Evolutionary conservation across 106 monocot genomes (phyloP).

Genomic region (Agapanthus africanus): DNA sequence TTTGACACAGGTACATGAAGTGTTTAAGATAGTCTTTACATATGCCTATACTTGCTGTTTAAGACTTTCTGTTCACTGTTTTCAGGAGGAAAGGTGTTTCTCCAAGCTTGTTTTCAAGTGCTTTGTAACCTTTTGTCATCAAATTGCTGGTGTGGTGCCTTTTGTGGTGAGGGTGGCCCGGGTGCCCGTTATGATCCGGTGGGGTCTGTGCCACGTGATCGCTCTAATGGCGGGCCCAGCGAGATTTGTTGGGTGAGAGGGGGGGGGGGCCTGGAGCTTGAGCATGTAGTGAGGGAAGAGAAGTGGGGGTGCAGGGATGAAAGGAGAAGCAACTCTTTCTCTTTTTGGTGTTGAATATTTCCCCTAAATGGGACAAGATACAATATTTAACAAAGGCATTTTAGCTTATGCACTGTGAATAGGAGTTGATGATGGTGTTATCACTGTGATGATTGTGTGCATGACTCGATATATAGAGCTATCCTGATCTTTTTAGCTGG

Average conservation of each 20-base stretch:
- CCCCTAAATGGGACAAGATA: not conserved
- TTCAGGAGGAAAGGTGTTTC: not conserved
- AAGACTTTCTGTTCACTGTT: not conserved
- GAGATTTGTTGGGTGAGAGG: not conserved
- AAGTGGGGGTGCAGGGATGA: not conserved
- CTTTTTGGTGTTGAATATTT: not conserved
- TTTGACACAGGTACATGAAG: too few relatives aligned
- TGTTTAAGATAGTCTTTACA: constrained; percentile 1
- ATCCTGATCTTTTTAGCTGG: not conserved
- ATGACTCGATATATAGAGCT: not conserved
- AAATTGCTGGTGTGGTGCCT: constrained; percentile 3
- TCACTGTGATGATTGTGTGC: not conserved
- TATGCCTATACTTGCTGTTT: not conserved
- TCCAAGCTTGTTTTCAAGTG: not conserved
- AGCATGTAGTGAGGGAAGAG: not conserved
- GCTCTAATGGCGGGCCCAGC: not conserved
- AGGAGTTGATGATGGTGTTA: not conserved
- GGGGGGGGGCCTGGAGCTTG: not conserved
- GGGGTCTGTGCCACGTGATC: not conserved
- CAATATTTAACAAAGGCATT: not conserved
- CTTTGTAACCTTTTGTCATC: not conserved
- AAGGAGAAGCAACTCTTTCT: constrained; percentile 2
- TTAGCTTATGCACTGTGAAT: not conserved
- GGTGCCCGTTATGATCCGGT: constrained; percentile 3
- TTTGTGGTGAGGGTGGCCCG: not conserved